Evolutionary conservation across 768 basidiomycete species (phyloP).

Genomic region (Auricularia cornea): DNA sequence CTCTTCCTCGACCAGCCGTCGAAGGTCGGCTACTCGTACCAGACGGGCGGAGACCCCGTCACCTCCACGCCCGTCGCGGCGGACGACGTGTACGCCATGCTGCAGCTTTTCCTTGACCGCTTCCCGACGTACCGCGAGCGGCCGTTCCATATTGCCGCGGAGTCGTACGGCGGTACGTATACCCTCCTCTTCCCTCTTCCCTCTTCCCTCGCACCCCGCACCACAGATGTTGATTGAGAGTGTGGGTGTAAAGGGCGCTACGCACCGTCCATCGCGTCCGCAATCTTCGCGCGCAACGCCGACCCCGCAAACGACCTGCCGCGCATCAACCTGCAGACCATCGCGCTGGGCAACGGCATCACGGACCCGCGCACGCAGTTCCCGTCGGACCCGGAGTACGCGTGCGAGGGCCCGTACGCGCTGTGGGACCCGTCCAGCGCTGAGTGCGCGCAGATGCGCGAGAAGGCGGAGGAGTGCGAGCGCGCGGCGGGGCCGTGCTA

Average conservation of each 20-base stretch:
- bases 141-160: constrained; percentile 77
- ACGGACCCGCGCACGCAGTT: constrained; percentile 81
- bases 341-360: constrained; percentile 82
- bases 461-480: constrained; percentile 68
- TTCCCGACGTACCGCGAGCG: constrained; percentile 63
- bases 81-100: constrained; percentile 81
- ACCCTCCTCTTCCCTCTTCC: too few species aligned
- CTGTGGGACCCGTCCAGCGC: constrained; percentile 64
- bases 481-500: constrained; percentile 66
- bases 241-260: too few species aligned
- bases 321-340: constrained; percentile 70
- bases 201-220: too few species aligned
- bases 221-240: too few species aligned
- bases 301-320: constrained; percentile 40
- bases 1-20: constrained; percentile 54
- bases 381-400: constrained; percentile 69
- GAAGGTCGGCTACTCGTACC: constrained; percentile 86
- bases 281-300: constrained; percentile 74
- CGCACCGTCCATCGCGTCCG: constrained; percentile 70
- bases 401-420: constrained; percentile 74
- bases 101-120: constrained; percentile 66
- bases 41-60: constrained; percentile 63
- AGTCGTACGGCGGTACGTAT: constrained; percentile 55
- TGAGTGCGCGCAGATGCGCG: constrained; percentile 52
- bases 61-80: constrained; percentile 79